Base-by-base conservation (phyloP, 2,329 filamentous ascomycete genomes). In the Westerdykella ornata region DNA sequence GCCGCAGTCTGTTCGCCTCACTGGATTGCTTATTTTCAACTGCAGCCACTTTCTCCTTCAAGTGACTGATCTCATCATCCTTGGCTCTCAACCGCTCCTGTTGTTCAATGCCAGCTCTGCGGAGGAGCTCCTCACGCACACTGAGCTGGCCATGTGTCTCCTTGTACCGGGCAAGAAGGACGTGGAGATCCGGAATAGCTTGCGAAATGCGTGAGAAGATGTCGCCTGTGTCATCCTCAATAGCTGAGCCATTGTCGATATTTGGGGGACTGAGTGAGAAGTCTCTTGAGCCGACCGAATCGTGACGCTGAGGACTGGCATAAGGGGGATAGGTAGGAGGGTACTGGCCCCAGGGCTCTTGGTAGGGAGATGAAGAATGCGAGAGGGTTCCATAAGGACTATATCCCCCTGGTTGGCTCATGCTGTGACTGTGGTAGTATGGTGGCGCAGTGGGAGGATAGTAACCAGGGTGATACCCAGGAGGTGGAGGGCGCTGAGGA, bases 401-500 rank as follows among this genome's bases (percentile, higher is more conserved):
- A 45, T 63, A 65, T 35, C 51, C 46, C 28, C 45, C 54, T 33
- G 46, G 52, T 47, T 63, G 62, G 53, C 54, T 62, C 60, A 65
- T 60, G 41, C 51, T 56, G 49, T 61, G 55, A 15, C 9, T 19
- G 39, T 57, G 59, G 46, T 64, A 63, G 41, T 62, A 58, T 32
- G 62, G 60, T 43, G 62, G 59, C 45, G 62, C 58, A 40, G 54
- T 43, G 11, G 61, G 57, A 38, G 53, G 55, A 47, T 64, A 65
- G 49, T 63, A 63, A 37, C 61, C 53, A 20, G 57, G 62, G 50
- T 64, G 62, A 46, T 67, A 66, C 17, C 57, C 56, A 20, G 59
- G 51, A 87, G 70, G 72, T 87, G 47, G 75, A 80, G 62, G 83
- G 88, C 75, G 80, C 88, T 59, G 73, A 89, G 48, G 78, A 88